A percentile compares a stretch with the other conserved stretches of the same genome.
Conservation (phyloP, 139 green algal species). For the Bryopsis sp. region DNA sequence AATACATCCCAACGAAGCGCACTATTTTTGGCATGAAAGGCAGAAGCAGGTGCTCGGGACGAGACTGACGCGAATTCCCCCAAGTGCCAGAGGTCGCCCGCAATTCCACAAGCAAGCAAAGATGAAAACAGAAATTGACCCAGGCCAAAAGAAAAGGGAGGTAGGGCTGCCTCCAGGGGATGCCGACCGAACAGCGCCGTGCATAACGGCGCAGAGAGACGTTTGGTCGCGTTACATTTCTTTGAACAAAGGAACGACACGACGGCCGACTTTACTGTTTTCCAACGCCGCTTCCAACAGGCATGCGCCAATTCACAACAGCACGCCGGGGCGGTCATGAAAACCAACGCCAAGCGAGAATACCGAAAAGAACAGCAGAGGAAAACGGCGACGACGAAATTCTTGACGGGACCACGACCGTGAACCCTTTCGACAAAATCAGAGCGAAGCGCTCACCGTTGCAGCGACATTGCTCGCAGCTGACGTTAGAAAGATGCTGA, state of each 20-base stretch:
- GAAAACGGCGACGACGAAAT: too few species aligned
- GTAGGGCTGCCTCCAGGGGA: too few species aligned
- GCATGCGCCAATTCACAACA: not conserved
- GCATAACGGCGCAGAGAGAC: not conserved
- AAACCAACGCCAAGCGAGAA: not conserved
- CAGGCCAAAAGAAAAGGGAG: too few species aligned
- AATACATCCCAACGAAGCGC: not conserved
- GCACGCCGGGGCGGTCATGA: not conserved
- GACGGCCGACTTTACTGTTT: not conserved
- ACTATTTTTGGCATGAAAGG: not conserved
- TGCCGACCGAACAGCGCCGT: not conserved
- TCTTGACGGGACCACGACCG: not conserved
- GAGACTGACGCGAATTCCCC: too few species aligned
- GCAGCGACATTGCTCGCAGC: slow-evolving; percentile 75
- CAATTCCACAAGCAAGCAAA: too few species aligned
- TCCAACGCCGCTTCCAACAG: not conserved
- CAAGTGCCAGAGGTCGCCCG: too few species aligned
- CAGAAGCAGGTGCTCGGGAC: not conserved
- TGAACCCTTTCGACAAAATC: not conserved
- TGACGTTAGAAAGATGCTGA: too few species aligned
- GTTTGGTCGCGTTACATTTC: not conserved
- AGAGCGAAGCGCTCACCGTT: slow-evolving; percentile 48
- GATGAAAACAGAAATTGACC: too few species aligned
- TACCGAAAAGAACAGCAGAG: too few species aligned
- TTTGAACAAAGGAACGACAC: not conserved